Evolutionary conservation across 2,329 filamentous ascomycete genomes (phyloP), one percentile per base, ranked within the genome.

Genomic region (Onygenales sp.): DNA sequence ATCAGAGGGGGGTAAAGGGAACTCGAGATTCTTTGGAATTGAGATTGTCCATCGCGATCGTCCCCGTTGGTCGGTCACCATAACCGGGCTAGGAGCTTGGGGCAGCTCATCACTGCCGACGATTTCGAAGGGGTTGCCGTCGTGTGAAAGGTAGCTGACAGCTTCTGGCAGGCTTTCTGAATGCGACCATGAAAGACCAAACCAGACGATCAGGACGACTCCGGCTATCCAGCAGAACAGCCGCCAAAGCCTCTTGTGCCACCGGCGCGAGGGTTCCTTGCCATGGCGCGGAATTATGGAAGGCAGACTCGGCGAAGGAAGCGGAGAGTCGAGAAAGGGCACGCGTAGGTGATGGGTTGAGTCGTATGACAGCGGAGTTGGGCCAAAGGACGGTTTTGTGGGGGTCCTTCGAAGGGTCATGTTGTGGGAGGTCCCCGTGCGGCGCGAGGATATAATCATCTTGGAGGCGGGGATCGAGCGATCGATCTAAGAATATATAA

Each of bases 11-110:
- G 76, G 69, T 2, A 93, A 68, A 1, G 88, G 88, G 56, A 92
- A 92, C 3, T 76, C 73, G 45, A 77, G 74, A 54, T 77, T 77
- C 6, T 77, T 74, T 0, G 88, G 88, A 39, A 95, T 90, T 1
- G 82, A 89, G 9, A 94, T 80, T 0, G 88, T 93, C 89, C 89
- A 94, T 65, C 80, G 85, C 9, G 82, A 74, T 50, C 77, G 78
- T 2, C 85, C 86, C 44, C 76, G 74, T 31, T 74, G 71, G 68
- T 90, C 86, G 11, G 77, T 80, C 45, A 91, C 75, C 5, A 88
- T 77, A 17, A 93, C 77, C 0, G 87, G 86, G 0, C 85, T 86
- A 0, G 88, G 84, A 57, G 87, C 83, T 32, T 85, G 77, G 0
- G 87, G 87, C n/a, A 89, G 67, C 42, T 74, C 74, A 56, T 83